Conservation (phyloP, 1,139 yeast species). For the Protomyces inundatus region DNA sequence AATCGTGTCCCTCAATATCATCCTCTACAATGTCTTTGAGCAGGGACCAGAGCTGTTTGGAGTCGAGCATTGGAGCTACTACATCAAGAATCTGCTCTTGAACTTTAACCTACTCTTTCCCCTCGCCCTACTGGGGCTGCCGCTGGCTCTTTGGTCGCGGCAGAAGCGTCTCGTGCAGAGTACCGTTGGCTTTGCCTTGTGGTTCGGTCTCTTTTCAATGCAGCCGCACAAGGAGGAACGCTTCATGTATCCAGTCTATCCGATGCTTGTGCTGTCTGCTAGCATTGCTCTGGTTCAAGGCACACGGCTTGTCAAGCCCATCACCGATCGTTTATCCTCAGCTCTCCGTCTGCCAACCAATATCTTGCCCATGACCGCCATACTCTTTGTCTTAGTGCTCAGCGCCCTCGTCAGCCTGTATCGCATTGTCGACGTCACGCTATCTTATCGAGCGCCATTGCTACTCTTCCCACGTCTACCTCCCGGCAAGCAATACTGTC, state of each 20-base stretch:
- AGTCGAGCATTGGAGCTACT: slow-evolving; percentile 74
- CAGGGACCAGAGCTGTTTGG: slow-evolving; percentile 91
- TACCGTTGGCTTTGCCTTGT: slow-evolving; percentile 50
- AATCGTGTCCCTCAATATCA: slow-evolving; percentile 76
- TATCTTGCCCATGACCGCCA: neutral
- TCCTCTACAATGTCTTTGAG: slow-evolving; percentile 72
- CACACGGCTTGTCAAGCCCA: neutral
- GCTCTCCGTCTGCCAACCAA: neutral
- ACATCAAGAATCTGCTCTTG: slow-evolving; percentile 59
- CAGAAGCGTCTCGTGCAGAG: slow-evolving; percentile 28
- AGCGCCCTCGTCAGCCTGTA: slow-evolving; percentile 33
- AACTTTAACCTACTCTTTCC: slow-evolving; percentile 62
- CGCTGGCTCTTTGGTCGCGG: slow-evolving; percentile 31
- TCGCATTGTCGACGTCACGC: slow-evolving; percentile 38
- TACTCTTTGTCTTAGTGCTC: neutral
- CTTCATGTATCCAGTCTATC: slow-evolving; percentile 79
- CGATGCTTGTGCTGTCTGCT: slow-evolving; percentile 59
- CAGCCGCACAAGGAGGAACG: slow-evolving; percentile 96
- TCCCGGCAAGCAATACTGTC: slow-evolving; percentile 43
- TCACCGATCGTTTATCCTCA: neutral
- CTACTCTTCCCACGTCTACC: slow-evolving; percentile 35
- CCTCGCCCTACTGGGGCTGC: slow-evolving; percentile 46
- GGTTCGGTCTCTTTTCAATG: slow-evolving; percentile 60
- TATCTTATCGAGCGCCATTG: slow-evolving; percentile 41
- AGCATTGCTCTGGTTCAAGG: slow-evolving; percentile 45